Evolutionary conservation across 2,329 filamentous ascomycete genomes (phyloP), one percentile per base, ranked within the genome.

Genomic region (Rutstroemia sydowiana): DNA sequence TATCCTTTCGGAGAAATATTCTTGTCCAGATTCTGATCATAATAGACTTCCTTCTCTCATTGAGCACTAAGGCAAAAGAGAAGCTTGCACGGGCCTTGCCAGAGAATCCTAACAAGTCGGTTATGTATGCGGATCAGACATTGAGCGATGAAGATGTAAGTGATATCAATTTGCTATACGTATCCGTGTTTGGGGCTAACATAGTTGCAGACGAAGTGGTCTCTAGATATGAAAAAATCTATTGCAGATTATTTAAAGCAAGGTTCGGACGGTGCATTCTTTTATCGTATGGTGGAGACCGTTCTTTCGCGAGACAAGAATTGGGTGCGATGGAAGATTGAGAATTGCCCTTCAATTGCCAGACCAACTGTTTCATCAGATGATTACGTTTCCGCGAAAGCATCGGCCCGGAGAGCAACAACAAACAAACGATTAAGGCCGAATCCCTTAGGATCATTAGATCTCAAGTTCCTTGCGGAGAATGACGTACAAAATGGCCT

Each of bases 261-360:
- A 61, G 88, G 88, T 18, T 72, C 76, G 39, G 91, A 95, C 63
- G 93, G 93, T 28, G 87, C 88, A 57, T 95, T 95, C 69, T 98
- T 97, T 69, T 87, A 90, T 70, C 85, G 93, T 36, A 95, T 97
- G 81, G 90, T 98, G 30, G 92, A 97, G 67, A 97, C 91, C 11
- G 92, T 98, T 30, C 79, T 98, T 28, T 88, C 89, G 21, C 80
- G 93, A 57, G 93, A 99, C 69, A 97, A 96, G 73, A 96, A 97
- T 66, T 98, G 95, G 95, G 90, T 95, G 41, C 85, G 90, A 57
- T 99, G 93, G 93, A 99, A 99, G 71, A 85, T 92, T 55, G 90
- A 96, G 67, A 88, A 85, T 59, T 98, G 93, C 66, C 88, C 89
- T 21, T 80, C 85, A 5, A 97, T 99, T 63, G 84, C 91, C 64